Evolutionary conservation across 139 green algal species (phyloP).

Genomic region (Desmodesmus armatus): DNA sequence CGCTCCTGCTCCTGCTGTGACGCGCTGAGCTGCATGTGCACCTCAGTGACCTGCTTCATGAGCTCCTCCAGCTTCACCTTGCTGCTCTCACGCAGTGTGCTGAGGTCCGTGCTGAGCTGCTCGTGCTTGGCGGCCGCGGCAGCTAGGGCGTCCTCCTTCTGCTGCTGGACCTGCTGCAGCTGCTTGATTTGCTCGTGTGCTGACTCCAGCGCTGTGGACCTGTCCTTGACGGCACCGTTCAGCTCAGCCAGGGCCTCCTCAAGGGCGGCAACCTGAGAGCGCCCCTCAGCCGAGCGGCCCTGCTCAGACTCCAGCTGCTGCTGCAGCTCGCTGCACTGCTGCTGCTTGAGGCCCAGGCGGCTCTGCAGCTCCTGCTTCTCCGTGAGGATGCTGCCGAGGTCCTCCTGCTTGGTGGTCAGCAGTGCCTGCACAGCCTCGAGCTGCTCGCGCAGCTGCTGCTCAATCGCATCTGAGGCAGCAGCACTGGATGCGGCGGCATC

Average conservation of each 20-base stretch:
- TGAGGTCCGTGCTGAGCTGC: constrained; percentile 22
- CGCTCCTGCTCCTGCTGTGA: constrained; percentile 20
- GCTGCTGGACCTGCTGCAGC: constrained; percentile 17
- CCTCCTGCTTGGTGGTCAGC: too few species aligned
- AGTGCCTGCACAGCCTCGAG: background rate
- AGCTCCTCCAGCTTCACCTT: constrained; percentile 40
- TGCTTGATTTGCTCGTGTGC: constrained; percentile 23
- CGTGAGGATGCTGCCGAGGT: too few species aligned
- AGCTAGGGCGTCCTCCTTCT: constrained; percentile 6
- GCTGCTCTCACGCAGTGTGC: constrained; percentile 10
- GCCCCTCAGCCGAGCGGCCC: background rate
- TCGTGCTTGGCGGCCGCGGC: constrained; percentile 17
- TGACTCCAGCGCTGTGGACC: background rate
- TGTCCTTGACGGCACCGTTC: background rate
- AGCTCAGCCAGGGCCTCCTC: constrained; percentile 33
- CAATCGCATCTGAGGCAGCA: constrained; percentile 20
- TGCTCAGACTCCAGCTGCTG: constrained; percentile 41
- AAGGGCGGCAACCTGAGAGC: background rate
- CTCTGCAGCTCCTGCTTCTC: constrained; percentile 1
- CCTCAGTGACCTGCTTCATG: constrained; percentile 44
- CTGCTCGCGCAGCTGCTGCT: constrained; percentile 6
- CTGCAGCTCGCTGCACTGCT: constrained; percentile 6
- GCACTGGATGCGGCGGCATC: background rate
- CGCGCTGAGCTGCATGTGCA: constrained; percentile 30
- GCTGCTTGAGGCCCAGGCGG: background rate